Evolutionary conservation across 2,329 filamentous ascomycete genomes (phyloP).

Genomic region (Alternaria ethzedia): DNA sequence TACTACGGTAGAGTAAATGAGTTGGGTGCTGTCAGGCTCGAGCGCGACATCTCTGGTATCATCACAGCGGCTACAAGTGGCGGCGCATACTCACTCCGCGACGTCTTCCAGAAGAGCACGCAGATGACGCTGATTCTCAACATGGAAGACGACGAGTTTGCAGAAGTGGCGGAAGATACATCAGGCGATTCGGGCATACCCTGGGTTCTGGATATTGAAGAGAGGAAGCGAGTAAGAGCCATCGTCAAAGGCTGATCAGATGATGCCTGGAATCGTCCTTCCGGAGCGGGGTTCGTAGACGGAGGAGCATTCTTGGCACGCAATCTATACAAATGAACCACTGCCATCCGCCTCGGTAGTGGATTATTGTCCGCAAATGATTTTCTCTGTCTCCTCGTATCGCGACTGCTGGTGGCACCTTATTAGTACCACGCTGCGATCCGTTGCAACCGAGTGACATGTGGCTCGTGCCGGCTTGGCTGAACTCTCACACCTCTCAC

Average conservation of each 20-base stretch:
- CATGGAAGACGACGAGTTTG: constrained; percentile 97
- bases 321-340: constrained; percentile 22
- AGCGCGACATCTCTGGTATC: constrained; percentile 81
- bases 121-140: constrained; percentile 88
- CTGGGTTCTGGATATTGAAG: constrained; percentile 75
- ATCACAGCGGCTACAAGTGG: constrained; percentile 69
- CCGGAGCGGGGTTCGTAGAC: background rate
- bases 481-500: background rate
- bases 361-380: background rate
- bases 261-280: background rate
- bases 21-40: constrained; percentile 80
- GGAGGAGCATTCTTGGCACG: constrained; percentile 17
- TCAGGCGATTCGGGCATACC: constrained; percentile 65
- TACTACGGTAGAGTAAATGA: constrained; percentile 81
- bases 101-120: constrained; percentile 75
- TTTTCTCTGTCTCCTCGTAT: background rate
- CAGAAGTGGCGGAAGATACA: constrained; percentile 66
- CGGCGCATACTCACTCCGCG: constrained; percentile 76
- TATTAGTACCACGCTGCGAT: background rate
- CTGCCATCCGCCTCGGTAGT: background rate
- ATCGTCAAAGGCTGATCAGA: constrained; percentile 59
- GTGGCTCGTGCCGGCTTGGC: constrained; percentile 16
- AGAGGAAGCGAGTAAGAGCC: constrained; percentile 73
- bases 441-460: background rate
- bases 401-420: background rate